These are phyloP conservation scores for Termitomyces sp. DNA, from an alignment of 768 basidiomycete species.

Conservation along the genomic window DNA sequence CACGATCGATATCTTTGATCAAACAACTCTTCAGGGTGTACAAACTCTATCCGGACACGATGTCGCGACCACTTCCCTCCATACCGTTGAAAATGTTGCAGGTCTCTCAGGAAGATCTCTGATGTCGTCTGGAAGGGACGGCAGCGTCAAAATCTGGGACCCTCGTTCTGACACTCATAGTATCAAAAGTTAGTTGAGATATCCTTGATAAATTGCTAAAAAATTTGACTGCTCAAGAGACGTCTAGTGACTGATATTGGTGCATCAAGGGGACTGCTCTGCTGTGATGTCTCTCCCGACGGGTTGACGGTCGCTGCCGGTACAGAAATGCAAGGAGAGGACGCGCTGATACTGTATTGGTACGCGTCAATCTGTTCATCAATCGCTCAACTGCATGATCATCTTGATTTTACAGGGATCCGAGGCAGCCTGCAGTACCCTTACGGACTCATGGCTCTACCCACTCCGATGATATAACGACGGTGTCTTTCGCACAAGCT, in stretches of 20 bases:
- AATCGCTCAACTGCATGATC: not conserved
- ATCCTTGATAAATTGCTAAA: constrained; percentile 2
- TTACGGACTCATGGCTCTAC: constrained; percentile 78
- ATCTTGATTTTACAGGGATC: constrained; percentile 57
- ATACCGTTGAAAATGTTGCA: constrained; percentile 38
- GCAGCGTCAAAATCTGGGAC: constrained; percentile 74
- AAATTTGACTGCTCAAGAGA: constrained; percentile 37
- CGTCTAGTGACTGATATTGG: constrained; percentile 47
- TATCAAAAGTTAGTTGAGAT: constrained; percentile 54
- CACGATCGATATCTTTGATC: constrained; percentile 66
- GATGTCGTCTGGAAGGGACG: constrained; percentile 69
- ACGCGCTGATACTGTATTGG: constrained; percentile 86
- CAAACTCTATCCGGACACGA: constrained; percentile 56
- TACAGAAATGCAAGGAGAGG: constrained; percentile 76
- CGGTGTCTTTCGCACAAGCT: constrained; percentile 50
- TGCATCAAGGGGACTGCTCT: constrained; percentile 46
- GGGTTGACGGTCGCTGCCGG: constrained; percentile 79
- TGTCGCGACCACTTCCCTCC: constrained; percentile 52
- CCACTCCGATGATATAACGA: constrained; percentile 92
- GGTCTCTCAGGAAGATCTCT: constrained; percentile 41
- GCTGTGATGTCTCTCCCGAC: constrained; percentile 67
- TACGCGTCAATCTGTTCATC: constrained; percentile 22
- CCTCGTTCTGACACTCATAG: constrained; percentile 48
- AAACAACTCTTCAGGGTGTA: constrained; percentile 41
- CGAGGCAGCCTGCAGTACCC: constrained; percentile 68